Evolutionary conservation across 257 asterid species (phyloP), one percentile per base, ranked within the genome.

Genomic region (Nicotiana paniculata): DNA sequence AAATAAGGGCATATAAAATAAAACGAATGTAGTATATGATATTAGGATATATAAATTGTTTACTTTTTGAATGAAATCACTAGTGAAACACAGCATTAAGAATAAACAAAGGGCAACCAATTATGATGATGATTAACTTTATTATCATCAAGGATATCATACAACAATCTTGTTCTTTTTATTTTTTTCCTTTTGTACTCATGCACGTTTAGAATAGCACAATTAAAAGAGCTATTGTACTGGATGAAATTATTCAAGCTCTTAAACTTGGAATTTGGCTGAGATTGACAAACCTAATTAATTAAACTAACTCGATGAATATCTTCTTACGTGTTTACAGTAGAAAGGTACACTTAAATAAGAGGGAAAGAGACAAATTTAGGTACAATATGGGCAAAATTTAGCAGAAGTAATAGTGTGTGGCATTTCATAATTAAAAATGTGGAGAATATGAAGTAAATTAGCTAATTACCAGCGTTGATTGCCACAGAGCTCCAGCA

Each of bases 401-500:
- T 43, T 21, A 16, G 1, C 53, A 35, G 13, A 3, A 6, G 17
- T 0, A 39, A 15, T 1, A 67, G 10, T 68, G 26, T 68, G 43
- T 6, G 77, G 28, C 11, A 24, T 28, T 68, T 68, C 26, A 46
- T 15, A 21, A 21, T 21, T 21, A 21, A 68, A 46, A 15, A 21
- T 35, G 5, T 28, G 11, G 9, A 68, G 68, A 77, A 33, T 77
- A 4, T 32, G 16, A 9, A 76, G 61, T 15, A 53, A 76, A 57
- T 76, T 6, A 62, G 86, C 68, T 82, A 21, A 95, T 30, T 30
- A 30, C 98, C 97, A 5, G 98, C 97, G 88, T 93, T 93, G 89
- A 86, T 46, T 11, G 98, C 90, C 72, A 95, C 86, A 0, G 95
- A 89, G 89, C 89, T 93, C 98, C 98, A 95, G 86, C 94, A 89